These are phyloP conservation scores for Heliamphora exappendiculata DNA, from an alignment of 148 eudicot species.

Conservation along the genomic window DNA sequence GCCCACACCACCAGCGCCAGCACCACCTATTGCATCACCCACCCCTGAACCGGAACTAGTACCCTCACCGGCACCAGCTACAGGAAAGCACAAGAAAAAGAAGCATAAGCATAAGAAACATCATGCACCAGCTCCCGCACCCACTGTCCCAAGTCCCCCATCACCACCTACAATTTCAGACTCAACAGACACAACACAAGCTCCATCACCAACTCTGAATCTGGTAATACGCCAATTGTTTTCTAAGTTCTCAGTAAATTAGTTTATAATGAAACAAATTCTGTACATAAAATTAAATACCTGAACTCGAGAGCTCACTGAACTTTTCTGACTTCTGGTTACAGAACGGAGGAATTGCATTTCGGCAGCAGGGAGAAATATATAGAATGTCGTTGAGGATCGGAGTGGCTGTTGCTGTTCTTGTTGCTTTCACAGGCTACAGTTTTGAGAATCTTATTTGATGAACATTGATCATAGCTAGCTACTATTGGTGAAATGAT, in stretches of 20 bases:
- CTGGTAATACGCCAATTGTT: constrained; percentile 35
- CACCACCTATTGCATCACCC: constrained; percentile 19
- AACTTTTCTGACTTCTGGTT: constrained; percentile 11
- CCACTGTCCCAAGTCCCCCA: constrained; percentile 65
- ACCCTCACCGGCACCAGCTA: constrained; percentile 61
- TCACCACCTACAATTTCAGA: constrained; percentile 57
- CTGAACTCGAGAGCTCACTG: not conserved
- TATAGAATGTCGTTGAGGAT: constrained; percentile 27
- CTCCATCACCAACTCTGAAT: constrained; percentile 70
- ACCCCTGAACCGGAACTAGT: constrained; percentile 23
- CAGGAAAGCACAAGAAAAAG: constrained; percentile 43
- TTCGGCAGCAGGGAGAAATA: constrained; percentile 31
- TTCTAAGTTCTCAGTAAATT: not conserved
- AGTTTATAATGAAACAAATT: not conserved
- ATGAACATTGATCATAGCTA: constrained; percentile 12
- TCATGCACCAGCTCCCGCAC: constrained; percentile 82
- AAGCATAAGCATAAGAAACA: constrained; percentile 65
- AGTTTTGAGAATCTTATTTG: not conserved
- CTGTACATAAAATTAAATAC: not conserved
- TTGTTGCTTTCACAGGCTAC: constrained; percentile 32
- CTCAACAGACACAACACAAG: constrained; percentile 44
- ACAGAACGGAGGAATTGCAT: constrained; percentile 54
- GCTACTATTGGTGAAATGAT: not conserved
- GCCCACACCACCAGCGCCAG: constrained; percentile 19
- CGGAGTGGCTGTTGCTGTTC: constrained; percentile 33